Evolutionary conservation across 2,329 filamentous ascomycete genomes (phyloP), one percentile per base, ranked within the genome.

Genomic region (Knoxdaviesia proteae): DNA sequence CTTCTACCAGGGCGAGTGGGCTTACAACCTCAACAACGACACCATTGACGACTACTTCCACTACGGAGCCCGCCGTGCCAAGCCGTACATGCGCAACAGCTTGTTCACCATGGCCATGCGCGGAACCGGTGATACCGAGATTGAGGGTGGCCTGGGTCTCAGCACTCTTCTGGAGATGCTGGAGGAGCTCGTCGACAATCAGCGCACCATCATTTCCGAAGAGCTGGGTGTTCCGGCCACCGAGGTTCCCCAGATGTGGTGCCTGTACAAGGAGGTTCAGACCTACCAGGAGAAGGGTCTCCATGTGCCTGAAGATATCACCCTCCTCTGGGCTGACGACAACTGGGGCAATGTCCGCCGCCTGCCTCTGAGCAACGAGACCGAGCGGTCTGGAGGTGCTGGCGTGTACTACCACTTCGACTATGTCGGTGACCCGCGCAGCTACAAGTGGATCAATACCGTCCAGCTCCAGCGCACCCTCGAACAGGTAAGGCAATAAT

Each of bases 211-310:
- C 45, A 61, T 79, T 38, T 61, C 60, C 20, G 62, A 69, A 3
- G 64, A 63, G 8, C 43, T 52, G 7, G 63, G 48, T 5, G 58
- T 64, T 3, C 56, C 55, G 1, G 56, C 69, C 39, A 61, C 68
- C 35, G 56, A 64, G 4, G 68, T 77, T 0, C 77, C 78, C 5
- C 77, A 82, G 55, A 67, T 77, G 58, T 82, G 78, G 77, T 80
- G 76, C 50, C 58, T 83, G 47, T 84, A 83, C 58, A 82, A 81
- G 53, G 78, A 84, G 53, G 77, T 84, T 2, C 75, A 78, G 56
- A 69, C 70, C 6, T 82, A 83, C 53, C 72, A 77, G 45, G 71
- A 77, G 45, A 63, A 69, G 10, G 77, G 77, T 2, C 64, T 82
- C 32, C 34, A 38, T 32, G 60, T 64, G 2, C 74, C 77, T 0